Evolutionary conservation across 2,329 filamentous ascomycete genomes (phyloP).

Genomic region (Sarocladium strictum): DNA sequence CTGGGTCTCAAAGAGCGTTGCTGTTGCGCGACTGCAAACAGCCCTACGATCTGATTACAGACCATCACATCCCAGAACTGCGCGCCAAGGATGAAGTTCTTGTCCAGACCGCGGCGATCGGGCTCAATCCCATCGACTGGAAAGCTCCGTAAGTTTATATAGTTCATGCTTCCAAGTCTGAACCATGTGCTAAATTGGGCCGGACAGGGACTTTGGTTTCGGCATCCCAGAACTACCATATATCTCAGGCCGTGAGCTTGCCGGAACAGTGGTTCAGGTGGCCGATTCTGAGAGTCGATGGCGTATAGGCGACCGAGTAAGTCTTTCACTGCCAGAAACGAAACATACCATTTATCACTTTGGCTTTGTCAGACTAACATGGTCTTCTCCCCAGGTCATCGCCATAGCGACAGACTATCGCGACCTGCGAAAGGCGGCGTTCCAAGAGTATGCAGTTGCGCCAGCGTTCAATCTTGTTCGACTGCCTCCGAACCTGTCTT

Average conservation of each 20-base stretch:
- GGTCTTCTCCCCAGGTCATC: slow-evolving; percentile 31
- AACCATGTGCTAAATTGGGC: background rate
- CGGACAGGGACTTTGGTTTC: slow-evolving; percentile 68
- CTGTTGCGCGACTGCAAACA: background rate
- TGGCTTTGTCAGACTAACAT: no score
- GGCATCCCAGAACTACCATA: slow-evolving; percentile 62
- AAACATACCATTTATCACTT: no score
- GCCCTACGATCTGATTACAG: slow-evolving; percentile 10
- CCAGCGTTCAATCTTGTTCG: slow-evolving; percentile 59
- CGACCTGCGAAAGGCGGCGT: slow-evolving; percentile 65
- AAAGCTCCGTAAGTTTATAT: slow-evolving; percentile 61
- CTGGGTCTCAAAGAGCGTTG: background rate
- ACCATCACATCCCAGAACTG: slow-evolving; percentile 37
- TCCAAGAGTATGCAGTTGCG: slow-evolving; percentile 63
- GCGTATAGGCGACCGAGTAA: slow-evolving; percentile 47
- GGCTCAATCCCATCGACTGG: slow-evolving; percentile 73
- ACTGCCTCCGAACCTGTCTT: slow-evolving; percentile 47
- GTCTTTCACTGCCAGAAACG: slow-evolving; percentile 8
- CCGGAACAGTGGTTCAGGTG: slow-evolving; percentile 53
- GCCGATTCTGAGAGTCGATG: slow-evolving; percentile 37
- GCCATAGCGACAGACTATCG: slow-evolving; percentile 71
- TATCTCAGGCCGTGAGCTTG: slow-evolving; percentile 64
- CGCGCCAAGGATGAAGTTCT: slow-evolving; percentile 45
- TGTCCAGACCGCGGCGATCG: slow-evolving; percentile 58
- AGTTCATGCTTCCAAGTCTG: no score